Conservation (phyloP, 495 filamentous ascomycete species). For the Podospora sp. region DNA sequence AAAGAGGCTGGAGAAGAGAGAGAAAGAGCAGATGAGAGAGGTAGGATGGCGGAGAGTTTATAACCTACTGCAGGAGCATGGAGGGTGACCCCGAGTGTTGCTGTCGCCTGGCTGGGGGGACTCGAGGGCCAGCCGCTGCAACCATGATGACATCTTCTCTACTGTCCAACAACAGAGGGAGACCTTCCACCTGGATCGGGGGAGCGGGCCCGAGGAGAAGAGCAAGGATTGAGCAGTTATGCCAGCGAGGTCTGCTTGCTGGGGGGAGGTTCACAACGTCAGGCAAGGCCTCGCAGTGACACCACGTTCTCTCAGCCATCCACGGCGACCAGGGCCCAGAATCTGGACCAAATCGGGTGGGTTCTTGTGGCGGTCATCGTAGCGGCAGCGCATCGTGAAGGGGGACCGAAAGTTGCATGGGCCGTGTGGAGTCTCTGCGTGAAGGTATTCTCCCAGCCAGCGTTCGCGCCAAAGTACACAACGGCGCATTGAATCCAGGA, state of each 20-base stretch:
- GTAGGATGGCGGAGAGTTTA: constrained; percentile 33
- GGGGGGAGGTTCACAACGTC: constrained; percentile 3
- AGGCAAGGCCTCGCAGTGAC: constrained; percentile 8
- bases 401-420: not conserved
- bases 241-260: no score
- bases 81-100: constrained; percentile 3
- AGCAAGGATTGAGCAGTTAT: not conserved
- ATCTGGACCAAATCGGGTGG: constrained; percentile 16
- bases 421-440: not conserved
- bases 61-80: constrained; percentile 26
- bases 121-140: not conserved
- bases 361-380: not conserved
- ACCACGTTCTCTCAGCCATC: constrained; percentile 4
- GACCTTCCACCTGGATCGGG: constrained; percentile 26
- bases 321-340: constrained; percentile 14
- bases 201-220: not conserved
- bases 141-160: constrained; percentile 24
- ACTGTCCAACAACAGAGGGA: constrained; percentile 15
- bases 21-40: constrained; percentile 7
- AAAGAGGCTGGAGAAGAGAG: constrained; percentile 28
- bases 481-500: not conserved
- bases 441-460: not conserved
- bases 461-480: not conserved
- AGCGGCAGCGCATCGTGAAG: not conserved
- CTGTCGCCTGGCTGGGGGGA: constrained; percentile 9